A percentile compares a stretch with the other conserved stretches of the same genome.
These are phyloP conservation scores for Acmispon strigosus DNA, from an alignment of 306 rosid genomes.

Conservation along the genomic window DNA sequence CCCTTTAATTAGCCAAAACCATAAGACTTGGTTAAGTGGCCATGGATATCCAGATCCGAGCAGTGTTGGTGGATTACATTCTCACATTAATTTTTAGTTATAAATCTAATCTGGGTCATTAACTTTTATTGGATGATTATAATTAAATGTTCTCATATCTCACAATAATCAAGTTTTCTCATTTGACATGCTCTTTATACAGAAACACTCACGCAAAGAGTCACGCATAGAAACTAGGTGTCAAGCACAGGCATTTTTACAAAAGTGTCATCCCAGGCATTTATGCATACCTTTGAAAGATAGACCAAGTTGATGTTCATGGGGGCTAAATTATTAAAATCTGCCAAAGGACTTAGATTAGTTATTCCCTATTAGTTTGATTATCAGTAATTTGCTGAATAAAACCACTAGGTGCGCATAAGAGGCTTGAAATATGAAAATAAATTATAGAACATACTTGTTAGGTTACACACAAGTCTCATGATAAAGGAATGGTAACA, in stretches of 20 bases:
- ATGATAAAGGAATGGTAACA: not conserved
- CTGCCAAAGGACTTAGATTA: not conserved
- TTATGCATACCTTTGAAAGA: not conserved
- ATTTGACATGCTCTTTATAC: not conserved
- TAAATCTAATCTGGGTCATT: too few species aligned
- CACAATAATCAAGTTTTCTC: too few species aligned
- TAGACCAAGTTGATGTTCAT: not conserved
- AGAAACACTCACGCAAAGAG: not conserved
- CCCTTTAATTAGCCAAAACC: too few species aligned
- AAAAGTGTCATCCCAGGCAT: not conserved
- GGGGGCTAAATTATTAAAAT: not conserved
- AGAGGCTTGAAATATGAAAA: conserved; percentile 2
- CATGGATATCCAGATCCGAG: too few species aligned
- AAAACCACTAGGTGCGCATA: not conserved
- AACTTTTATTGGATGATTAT: too few species aligned
- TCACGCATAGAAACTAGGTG: not conserved
- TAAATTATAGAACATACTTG: not conserved
- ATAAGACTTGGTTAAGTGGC: too few species aligned
- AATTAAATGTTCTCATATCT: too few species aligned
- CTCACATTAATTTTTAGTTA: too few species aligned
- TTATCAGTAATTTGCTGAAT: not conserved
- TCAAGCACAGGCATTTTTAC: not conserved
- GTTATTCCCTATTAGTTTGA: not conserved
- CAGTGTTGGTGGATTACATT: too few species aligned
- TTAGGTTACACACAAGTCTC: not conserved